phyloP scores from a whole-genome alignment of 148 eudicot genomes.

The Fagopyrum esculentum region DNA sequence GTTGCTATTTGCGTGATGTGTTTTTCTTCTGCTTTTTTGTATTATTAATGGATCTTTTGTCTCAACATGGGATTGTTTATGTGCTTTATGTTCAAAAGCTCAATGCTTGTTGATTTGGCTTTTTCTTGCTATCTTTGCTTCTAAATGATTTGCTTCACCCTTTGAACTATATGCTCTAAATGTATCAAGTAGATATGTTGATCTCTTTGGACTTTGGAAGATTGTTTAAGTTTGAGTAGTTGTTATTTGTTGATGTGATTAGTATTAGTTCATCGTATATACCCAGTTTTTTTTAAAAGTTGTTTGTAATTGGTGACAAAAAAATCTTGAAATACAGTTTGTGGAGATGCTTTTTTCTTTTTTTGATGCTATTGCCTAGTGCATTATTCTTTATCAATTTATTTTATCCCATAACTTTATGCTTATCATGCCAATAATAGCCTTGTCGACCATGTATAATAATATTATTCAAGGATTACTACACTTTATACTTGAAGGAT shows the following conservation, averaged over 20 bases:
- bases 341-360: neutral
- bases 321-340: neutral
- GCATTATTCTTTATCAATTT: neutral
- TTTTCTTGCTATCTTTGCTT: neutral
- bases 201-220: neutral
- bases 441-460: neutral
- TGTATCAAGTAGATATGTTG: neutral
- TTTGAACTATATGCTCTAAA: neutral
- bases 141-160: neutral
- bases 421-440: neutral
- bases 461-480: neutral
- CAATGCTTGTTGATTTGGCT: neutral
- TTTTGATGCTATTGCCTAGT: neutral
- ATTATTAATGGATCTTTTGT: neutral
- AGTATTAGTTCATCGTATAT: too few species aligned
- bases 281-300: neutral
- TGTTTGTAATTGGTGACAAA: neutral
- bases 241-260: neutral
- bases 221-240: neutral
- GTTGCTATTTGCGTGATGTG: neutral
- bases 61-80: neutral
- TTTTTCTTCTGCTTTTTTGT: neutral
- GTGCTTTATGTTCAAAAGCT: neutral
- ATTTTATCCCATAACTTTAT: conserved; percentile 1
- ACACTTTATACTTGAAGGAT: neutral